Percentiles rank a stretch among this genome's conserved stretches.
These are phyloP conservation scores for Triadica sebifera DNA, from an alignment of 345 rosid species.

Conservation along the genomic window DNA sequence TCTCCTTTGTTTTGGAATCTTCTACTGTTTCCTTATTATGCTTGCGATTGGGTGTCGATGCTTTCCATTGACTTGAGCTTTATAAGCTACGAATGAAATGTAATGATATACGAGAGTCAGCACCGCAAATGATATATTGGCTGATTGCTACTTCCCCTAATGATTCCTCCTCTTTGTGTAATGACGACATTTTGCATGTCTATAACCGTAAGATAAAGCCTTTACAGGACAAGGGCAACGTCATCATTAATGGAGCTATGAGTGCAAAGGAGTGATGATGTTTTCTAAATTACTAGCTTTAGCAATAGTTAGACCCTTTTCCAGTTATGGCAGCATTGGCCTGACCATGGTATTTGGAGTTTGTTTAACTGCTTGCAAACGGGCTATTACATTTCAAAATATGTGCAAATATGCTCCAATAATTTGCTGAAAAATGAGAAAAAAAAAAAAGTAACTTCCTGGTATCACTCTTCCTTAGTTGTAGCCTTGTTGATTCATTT, in stretches of 20 bases:
- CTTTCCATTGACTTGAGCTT: neutral
- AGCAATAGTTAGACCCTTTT: neutral
- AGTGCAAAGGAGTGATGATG: neutral
- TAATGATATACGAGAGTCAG: neutral
- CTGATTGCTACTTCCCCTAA: neutral
- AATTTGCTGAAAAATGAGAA: neutral
- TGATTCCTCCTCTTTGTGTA: no score
- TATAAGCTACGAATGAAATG: neutral
- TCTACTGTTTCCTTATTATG: neutral
- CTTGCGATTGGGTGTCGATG: neutral
- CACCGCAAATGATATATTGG: neutral
- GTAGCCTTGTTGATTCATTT: neutral
- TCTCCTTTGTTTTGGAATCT: slow-evolving; percentile 2
- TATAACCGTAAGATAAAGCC: no score
- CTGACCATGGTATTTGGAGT: neutral
- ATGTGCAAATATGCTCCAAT: no score
- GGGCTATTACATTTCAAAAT: no score
- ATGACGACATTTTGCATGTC: no score
- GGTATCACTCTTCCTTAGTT: neutral
- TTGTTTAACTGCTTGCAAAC: neutral
- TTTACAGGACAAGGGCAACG: no score
- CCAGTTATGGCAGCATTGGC: neutral
- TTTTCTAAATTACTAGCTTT: neutral
- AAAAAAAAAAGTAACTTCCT: no score
- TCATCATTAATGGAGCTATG: no score